A percentile compares a stretch with the other conserved stretches of the same genome.
These are phyloP conservation scores for Sugiyamaella boreocaroliniensis DNA, from an alignment of 805 yeast genomes.

Conservation along the genomic window DNA sequence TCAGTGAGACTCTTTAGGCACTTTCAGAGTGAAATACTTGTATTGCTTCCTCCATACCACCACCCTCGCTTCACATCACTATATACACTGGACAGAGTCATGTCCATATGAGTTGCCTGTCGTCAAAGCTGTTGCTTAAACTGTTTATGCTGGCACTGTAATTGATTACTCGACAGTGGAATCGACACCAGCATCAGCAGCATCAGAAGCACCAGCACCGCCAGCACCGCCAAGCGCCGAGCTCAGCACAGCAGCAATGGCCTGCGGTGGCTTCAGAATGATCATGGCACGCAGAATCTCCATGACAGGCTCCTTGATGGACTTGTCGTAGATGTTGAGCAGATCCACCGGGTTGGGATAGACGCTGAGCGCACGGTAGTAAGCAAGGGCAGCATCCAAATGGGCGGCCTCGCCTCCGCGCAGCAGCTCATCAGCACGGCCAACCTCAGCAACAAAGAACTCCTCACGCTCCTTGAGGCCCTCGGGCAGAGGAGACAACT, in stretches of 20 bases:
- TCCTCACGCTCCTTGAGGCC: conserved; percentile 63
- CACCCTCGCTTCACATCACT: neutral
- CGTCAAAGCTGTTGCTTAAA: neutral
- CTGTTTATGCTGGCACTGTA: too few relatives aligned
- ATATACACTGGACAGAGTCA: neutral
- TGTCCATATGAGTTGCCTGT: neutral
- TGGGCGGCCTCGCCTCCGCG: conserved; percentile 53
- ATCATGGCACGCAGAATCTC: conserved; percentile 83
- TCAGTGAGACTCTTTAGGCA: too few relatives aligned
- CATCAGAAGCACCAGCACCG: neutral
- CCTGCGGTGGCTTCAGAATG: conserved; percentile 78
- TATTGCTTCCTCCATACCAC: too few relatives aligned
- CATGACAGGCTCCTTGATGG: conserved; percentile 74
- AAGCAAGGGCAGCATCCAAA: conserved; percentile 77
- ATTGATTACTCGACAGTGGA: conserved; percentile 2
- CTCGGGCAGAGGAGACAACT: conserved; percentile 67
- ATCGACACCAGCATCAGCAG: neutral
- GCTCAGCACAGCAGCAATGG: conserved; percentile 61
- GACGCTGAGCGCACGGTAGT: conserved; percentile 87
- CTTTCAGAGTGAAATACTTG: too few relatives aligned
- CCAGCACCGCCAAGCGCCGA: conserved; percentile 27
- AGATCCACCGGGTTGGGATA: conserved; percentile 94
- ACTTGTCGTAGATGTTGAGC: conserved; percentile 80
- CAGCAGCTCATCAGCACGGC: conserved; percentile 76
- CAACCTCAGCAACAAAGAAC: conserved; percentile 76